These are phyloP conservation scores for Colletotrichum zoysiae DNA, from an alignment of 2,329 filamentous ascomycete species.

Conservation along the genomic window DNA sequence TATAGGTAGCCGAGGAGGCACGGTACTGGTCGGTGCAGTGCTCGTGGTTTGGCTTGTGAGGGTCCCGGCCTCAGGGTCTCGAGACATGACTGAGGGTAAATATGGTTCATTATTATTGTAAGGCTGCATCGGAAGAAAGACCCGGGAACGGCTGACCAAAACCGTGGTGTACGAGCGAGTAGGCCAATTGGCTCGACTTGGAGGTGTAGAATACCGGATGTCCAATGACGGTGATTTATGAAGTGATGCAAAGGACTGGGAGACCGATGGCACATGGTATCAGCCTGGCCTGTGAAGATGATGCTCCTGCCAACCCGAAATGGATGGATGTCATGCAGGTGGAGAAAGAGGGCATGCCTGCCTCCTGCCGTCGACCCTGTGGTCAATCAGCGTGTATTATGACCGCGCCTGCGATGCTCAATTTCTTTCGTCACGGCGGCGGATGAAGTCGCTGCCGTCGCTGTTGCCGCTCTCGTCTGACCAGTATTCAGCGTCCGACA, in stretches of 20 bases:
- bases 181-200: background rate
- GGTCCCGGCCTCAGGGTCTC: conserved; percentile 42
- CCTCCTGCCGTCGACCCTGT: background rate
- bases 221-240: background rate
- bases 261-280: background rate
- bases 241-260: background rate
- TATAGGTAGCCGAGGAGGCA: conserved; percentile 20
- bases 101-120: conserved; percentile 47
- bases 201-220: background rate
- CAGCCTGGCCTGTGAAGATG: background rate
- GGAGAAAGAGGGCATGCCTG: background rate
- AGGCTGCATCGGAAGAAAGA: conserved; percentile 48
- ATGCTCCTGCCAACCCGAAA: background rate
- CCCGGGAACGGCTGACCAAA: conserved; percentile 28
- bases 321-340: background rate
- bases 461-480: background rate
- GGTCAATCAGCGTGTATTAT: too few species aligned
- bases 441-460: background rate
- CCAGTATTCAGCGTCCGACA: background rate
- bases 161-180: background rate
- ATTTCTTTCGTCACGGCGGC: background rate
- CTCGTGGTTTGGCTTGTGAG: conserved; percentile 30
- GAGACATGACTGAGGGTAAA: conserved; percentile 43
- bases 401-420: background rate
- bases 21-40: conserved; percentile 36